These are phyloP conservation scores for Elymus sibiricus DNA, from an alignment of 176 grass and related monocot species.

Conservation along the genomic window DNA sequence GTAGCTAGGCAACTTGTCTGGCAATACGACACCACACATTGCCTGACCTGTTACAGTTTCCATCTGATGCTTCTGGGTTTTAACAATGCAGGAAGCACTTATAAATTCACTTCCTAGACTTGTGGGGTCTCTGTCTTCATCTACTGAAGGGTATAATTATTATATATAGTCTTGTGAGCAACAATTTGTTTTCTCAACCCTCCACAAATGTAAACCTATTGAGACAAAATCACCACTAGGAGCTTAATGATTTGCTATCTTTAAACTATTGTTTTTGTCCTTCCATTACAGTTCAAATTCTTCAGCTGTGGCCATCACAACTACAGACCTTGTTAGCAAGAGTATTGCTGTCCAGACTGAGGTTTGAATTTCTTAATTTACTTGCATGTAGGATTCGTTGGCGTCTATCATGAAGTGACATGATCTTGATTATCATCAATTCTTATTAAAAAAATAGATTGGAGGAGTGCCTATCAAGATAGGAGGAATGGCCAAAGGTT, in stretches of 20 bases:
- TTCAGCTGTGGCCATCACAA: conserved; percentile 94
- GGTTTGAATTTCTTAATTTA: conserved; percentile 50
- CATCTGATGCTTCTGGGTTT: conserved; percentile 34
- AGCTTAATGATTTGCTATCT: not conserved
- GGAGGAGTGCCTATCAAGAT: conserved; percentile 83
- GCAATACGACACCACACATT: not conserved
- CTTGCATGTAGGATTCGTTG: not conserved
- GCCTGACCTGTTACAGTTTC: conserved; percentile 20
- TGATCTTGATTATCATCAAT: conserved; percentile 5
- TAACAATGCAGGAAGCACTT: conserved; percentile 75
- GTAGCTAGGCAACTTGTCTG: conserved; percentile 22
- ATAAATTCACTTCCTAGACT: conserved; percentile 90
- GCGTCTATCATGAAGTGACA: not conserved
- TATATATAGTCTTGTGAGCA: not conserved
- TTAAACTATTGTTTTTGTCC: not conserved
- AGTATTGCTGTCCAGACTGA: conserved; percentile 85
- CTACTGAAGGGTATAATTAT: conserved; percentile 63
- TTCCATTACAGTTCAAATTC: conserved; percentile 56
- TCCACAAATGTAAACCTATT: conserved; percentile 14
- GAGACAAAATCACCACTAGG: not conserved
- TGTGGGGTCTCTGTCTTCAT: conserved; percentile 71
- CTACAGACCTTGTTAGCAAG: conserved; percentile 99
- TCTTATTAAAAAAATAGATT: conserved; percentile 58
- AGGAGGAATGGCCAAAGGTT: conserved; percentile 99
- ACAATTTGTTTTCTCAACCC: not conserved